Percentiles rank a stretch among this genome's conserved stretches.
These are phyloP conservation scores for Ophiostoma perfectum DNA, from an alignment of 2,329 filamentous ascomycete genomes.

Conservation along the genomic window DNA sequence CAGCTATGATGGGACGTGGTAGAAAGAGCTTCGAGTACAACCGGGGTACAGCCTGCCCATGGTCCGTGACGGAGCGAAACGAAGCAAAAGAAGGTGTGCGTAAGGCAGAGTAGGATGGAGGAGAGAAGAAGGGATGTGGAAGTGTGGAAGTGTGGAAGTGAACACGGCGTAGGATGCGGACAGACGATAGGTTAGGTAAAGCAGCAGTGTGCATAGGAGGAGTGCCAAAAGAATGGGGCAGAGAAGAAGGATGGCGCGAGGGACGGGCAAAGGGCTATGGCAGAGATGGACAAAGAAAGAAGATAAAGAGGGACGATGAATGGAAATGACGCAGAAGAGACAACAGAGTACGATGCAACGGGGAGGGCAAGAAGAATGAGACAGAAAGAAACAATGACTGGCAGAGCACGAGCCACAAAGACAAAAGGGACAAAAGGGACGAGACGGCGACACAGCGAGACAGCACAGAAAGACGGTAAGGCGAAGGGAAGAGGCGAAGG, in stretches of 20 bases:
- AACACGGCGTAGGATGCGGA: too few species aligned
- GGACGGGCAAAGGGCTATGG: neutral
- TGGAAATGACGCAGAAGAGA: neutral
- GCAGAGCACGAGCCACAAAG: neutral
- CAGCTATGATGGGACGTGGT: neutral
- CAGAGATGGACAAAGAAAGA: neutral
- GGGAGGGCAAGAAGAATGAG: neutral
- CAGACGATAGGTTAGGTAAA: too few species aligned
- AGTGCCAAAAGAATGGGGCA: neutral
- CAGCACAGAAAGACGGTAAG: conserved; percentile 19
- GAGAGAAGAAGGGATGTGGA: neutral
- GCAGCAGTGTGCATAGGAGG: neutral
- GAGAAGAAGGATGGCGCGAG: neutral
- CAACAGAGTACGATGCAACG: neutral
- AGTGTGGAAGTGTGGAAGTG: neutral
- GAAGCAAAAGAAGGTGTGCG: neutral
- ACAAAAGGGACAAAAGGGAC: conserved; percentile 10
- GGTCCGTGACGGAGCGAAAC: conserved; percentile 8
- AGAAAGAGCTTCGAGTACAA: neutral
- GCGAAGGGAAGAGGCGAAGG: conserved; percentile 16
- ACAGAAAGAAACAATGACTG: neutral
- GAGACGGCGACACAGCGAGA: conserved; percentile 4
- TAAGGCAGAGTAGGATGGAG: neutral
- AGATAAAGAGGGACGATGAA: neutral
- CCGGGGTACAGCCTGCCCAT: conserved; percentile 10